These are phyloP conservation scores for Zhuliangozyma parablackwelliae DNA, from an alignment of 1,139 yeast genomes.

Conservation along the genomic window DNA sequence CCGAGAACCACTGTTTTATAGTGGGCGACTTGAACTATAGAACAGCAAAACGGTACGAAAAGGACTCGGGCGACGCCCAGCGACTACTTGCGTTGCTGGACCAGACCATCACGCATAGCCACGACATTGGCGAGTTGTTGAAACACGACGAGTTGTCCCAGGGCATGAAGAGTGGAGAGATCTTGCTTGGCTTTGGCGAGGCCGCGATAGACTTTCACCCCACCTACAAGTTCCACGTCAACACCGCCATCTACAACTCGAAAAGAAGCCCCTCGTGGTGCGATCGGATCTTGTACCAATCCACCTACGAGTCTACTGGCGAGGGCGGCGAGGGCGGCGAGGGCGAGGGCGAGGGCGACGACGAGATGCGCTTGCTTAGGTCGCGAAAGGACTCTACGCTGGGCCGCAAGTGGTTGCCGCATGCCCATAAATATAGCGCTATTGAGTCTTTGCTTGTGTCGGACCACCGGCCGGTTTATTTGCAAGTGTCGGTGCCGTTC, in stretches of 20 bases:
- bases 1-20: slow-evolving; percentile 57
- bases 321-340: slow-evolving; percentile 5
- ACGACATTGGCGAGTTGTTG: slow-evolving; percentile 14
- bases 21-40: slow-evolving; percentile 86
- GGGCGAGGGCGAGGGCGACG: slow-evolving; percentile 1
- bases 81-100: slow-evolving; percentile 23
- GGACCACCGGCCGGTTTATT: slow-evolving; percentile 44
- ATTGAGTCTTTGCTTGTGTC: slow-evolving; percentile 30
- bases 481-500: slow-evolving; percentile 41
- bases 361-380: slow-evolving; percentile 1
- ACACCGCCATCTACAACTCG: slow-evolving; percentile 47
- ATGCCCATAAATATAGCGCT: slow-evolving; percentile 36
- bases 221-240: slow-evolving; percentile 63
- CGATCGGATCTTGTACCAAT: slow-evolving; percentile 66
- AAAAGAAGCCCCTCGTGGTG: slow-evolving; percentile 86
- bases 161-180: slow-evolving; percentile 39
- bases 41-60: slow-evolving; percentile 31
- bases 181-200: slow-evolving; percentile 64
- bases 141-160: slow-evolving; percentile 57
- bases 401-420: slow-evolving; percentile 16
- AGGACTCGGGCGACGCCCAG: slow-evolving; percentile 12
- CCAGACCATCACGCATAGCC: slow-evolving; percentile 13
- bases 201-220: slow-evolving; percentile 61
- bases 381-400: neutral
- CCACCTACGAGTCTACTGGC: slow-evolving; percentile 31